Base-by-base conservation (phyloP, 805 yeast genomes). In the Myxozyma nipponensis region DNA sequence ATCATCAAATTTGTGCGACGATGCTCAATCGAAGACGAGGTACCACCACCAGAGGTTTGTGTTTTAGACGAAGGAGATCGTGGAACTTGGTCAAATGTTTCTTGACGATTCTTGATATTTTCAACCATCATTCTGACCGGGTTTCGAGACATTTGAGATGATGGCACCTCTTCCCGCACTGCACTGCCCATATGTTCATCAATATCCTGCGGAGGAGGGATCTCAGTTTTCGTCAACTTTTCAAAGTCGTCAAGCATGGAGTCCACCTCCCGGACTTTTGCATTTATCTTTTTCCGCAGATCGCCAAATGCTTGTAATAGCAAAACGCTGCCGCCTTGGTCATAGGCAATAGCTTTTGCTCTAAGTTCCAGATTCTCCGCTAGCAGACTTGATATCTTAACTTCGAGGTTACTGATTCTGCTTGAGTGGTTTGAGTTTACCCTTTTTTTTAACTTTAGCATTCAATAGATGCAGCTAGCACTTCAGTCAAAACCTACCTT, bases 321-420 rank as follows among this genome's bases (percentile, higher is more conserved):
- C 50, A 41, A 47, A 23, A 35, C 40, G 24, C 36, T 45, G 4
- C 47, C 47, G 13, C 28, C 23, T 19, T 50, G 57, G 38, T 54
- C 53, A 7, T 52, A 45, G 1, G 46, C 39, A 26, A 51, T 52
- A 19, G 47, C 19, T 25, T 47, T 50, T 24, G 52, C 57, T 5
- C 58, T 55, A 7, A 54, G 46, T 17, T 47, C 56, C 21, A 54
- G 50, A 25, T 54, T 54, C 36, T 54, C 58, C 22, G 56, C 44
- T 5, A 52, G 30, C 13, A 54, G 40, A 2, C 42, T 46, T 3
- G 58, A 32, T 18, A 54, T 32, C 42, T 48, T 47, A 13, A 47
- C 10, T 42, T 54, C 58, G 9, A 54, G 47, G 25, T 38, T 45
- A 24, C 52, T 46, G 37, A 54, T 54, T 15, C 57, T 42, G 3